Conservation (phyloP, 805 yeast species). For the Starmera quercuum region DNA sequence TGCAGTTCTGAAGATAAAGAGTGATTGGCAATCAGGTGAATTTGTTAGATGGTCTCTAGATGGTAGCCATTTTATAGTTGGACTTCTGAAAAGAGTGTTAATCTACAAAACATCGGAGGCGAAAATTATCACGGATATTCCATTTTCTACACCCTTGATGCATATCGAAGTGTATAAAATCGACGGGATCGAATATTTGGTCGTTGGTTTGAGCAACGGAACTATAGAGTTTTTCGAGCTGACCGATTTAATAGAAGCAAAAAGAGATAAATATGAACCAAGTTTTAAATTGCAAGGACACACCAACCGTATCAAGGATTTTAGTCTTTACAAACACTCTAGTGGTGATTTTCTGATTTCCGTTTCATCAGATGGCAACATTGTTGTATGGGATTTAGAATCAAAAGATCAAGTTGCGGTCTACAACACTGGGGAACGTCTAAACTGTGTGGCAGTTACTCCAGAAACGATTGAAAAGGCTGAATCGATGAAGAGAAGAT, state of each 20-base stretch:
- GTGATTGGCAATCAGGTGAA: conserved; percentile 60
- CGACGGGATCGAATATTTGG: conserved; percentile 46
- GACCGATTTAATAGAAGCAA: conserved; percentile 25
- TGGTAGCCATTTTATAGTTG: conserved; percentile 75
- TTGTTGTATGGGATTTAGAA: conserved; percentile 80
- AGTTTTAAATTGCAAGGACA: conserved; percentile 69
- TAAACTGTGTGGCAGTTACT: conserved; percentile 75
- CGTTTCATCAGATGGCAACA: conserved; percentile 88
- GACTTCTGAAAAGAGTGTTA: conserved; percentile 55
- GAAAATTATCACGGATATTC: conserved; percentile 44
- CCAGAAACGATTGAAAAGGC: conserved; percentile 73
- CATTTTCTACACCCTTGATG: conserved; percentile 55
- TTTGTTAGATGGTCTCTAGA: conserved; percentile 57
- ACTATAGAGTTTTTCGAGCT: conserved; percentile 48
- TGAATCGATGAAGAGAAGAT: conserved; percentile 58
- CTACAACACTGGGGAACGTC: conserved; percentile 83
- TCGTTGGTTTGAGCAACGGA: conserved; percentile 69
- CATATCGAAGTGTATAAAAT: conserved; percentile 46
- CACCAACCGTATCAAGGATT: conserved; percentile 76
- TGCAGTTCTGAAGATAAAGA: conserved; percentile 65
- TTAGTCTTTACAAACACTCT: conserved; percentile 37
- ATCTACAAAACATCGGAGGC: conserved; percentile 61
- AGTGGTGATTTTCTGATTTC: conserved; percentile 55
- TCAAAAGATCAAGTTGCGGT: conserved; percentile 78
- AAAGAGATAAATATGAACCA: conserved; percentile 28